A percentile compares a stretch with the other conserved stretches of the same genome.
These are phyloP conservation scores for Hanseniaspora meyeri DNA, from an alignment of 805 yeast species.

Conservation along the genomic window DNA sequence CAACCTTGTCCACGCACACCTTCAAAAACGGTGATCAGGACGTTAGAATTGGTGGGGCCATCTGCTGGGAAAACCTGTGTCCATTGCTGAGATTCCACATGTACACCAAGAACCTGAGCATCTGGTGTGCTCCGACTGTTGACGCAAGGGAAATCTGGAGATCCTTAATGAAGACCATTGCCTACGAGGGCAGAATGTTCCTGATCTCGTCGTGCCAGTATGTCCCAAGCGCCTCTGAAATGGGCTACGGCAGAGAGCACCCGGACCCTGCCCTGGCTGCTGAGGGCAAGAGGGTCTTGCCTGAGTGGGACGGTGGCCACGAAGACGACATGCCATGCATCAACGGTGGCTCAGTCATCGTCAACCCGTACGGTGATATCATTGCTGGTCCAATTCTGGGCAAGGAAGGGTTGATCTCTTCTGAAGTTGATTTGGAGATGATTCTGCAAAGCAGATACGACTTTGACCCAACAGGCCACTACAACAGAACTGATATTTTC, in stretches of 20 bases:
- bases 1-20: slow-evolving; percentile 32
- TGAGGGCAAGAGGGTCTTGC: slow-evolving; percentile 17
- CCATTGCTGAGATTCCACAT: slow-evolving; percentile 33
- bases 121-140: slow-evolving; percentile 36
- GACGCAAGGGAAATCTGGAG: slow-evolving; percentile 37
- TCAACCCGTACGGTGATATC: slow-evolving; percentile 34
- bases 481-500: slow-evolving; percentile 35
- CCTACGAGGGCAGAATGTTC: slow-evolving; percentile 33
- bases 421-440: slow-evolving; percentile 31
- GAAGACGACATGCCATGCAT: slow-evolving; percentile 26
- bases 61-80: slow-evolving; percentile 38
- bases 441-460: slow-evolving; percentile 33
- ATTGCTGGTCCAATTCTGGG: slow-evolving; percentile 35
- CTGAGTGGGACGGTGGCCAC: slow-evolving; percentile 24
- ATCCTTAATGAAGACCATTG: slow-evolving; percentile 33
- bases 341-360: slow-evolving; percentile 33
- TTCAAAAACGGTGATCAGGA: slow-evolving; percentile 18
- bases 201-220: slow-evolving; percentile 33
- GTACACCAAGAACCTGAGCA: slow-evolving; percentile 33
- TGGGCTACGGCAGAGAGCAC: slow-evolving; percentile 19
- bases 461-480: slow-evolving; percentile 35
- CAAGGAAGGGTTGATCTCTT: slow-evolving; percentile 31
- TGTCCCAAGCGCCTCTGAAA: slow-evolving; percentile 25
- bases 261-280: slow-evolving; percentile 19
- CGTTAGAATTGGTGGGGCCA: slow-evolving; percentile 35